Base-by-base conservation (phyloP, 1,139 yeast species). In the Meyerozyma elateridarum region DNA sequence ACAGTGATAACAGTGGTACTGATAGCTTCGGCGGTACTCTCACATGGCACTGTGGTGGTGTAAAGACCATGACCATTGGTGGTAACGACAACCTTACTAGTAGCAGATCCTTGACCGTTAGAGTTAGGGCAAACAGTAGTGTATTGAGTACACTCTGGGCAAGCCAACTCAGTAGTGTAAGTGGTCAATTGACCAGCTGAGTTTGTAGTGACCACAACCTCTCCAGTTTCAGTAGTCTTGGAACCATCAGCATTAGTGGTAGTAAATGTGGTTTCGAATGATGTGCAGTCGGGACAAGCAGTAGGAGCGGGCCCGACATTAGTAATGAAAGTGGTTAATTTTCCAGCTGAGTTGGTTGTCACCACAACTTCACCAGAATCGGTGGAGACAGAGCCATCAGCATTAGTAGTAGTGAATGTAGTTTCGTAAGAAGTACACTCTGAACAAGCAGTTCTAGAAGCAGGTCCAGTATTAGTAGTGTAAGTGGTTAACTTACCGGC, bases 1-100 rank as follows among this genome's bases (percentile, higher is more conserved):
- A 55, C 46, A 22, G 65, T 52, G 31, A 54, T 42, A 24, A 51
- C 44, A 18, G 64, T 54, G 36, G 59, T 52, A 22, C 41, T 34
- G 44, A 42, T 34, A 34, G 34, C 25, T 8, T 22, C 15, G 3
- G 12, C 42, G 22, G n/a, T n/a, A n/a, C n/a, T 22, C 9, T 22
- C 25, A 22, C 25, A 22, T 12, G 25, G 25, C 11, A 22, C 25
- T 4, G 25, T 22, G 16, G 64, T 56, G 34, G 63, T 53, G 52
- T 56, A 51, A 15, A 36, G 26, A 15, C 11, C 25, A 15, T 22
- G 15, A 12, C 25, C 25, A 9, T 13, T 22, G 7, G 51, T 42
- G 25, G 28, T 15, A 15, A 19, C 24, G 12, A 22, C 14, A 14
- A 22, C 25, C 5, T 22, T 22, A 9, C 25, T 22, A 15, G 25